Percentiles rank a stretch among this genome's conserved stretches.
phyloP scores from a whole-genome alignment of 176 grass and related monocot species.

The Raddia distichophylla region DNA sequence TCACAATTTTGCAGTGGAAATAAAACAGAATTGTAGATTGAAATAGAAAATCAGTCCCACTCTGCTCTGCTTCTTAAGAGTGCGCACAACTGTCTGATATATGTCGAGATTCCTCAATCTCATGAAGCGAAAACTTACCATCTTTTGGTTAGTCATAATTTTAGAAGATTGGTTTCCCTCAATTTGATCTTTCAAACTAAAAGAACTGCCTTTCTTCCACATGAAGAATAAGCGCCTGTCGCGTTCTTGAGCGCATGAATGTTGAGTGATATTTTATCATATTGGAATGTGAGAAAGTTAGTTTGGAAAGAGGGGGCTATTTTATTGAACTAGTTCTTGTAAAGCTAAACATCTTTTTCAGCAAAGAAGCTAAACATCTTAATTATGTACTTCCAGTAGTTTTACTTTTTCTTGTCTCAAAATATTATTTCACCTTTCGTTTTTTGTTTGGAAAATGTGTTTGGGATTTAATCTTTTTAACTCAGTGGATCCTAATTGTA shows the following conservation, averaged over 20 bases:
- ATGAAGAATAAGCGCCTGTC: neutral
- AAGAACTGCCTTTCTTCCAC: neutral
- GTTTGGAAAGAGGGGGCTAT: neutral
- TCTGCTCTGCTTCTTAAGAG: neutral
- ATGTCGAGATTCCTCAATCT: neutral
- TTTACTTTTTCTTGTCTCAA: neutral
- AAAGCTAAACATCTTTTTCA: neutral
- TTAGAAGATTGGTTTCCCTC: neutral
- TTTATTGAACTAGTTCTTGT: neutral
- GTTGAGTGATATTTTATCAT: neutral
- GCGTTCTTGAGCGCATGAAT: neutral
- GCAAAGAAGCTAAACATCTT: neutral
- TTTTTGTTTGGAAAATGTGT: neutral
- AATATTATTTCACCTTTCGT: neutral
- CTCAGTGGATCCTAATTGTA: neutral
- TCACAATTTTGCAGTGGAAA: neutral
- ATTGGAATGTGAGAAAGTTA: neutral
- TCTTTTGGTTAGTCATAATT: neutral
- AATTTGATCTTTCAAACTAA: neutral
- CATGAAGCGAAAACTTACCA: neutral
- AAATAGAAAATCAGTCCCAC: neutral
- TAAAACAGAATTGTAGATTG: neutral
- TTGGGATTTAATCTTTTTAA: conserved; percentile 15
- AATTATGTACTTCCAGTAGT: neutral
- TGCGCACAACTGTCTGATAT: neutral